Evolutionary conservation across 805 yeast species (phyloP).

Genomic region (Yamadazyma olivae): DNA sequence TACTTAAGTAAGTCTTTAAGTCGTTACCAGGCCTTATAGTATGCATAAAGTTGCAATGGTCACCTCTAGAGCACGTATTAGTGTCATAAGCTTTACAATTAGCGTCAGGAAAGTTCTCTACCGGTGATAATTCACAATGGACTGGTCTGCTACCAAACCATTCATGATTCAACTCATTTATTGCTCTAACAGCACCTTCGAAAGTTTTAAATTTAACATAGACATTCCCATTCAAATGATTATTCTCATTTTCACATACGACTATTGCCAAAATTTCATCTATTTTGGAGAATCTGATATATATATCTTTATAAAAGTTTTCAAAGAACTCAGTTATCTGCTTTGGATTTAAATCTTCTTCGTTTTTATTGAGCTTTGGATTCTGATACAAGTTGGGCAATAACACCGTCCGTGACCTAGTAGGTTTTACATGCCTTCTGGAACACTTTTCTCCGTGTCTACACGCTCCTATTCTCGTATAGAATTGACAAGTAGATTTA

Average conservation of each 20-base stretch:
- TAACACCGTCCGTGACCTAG: constrained; percentile 59
- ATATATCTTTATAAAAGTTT: constrained; percentile 68
- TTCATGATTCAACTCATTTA: constrained; percentile 61
- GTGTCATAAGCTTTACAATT: constrained; percentile 70
- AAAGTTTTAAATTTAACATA: constrained; percentile 59
- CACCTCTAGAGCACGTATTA: constrained; percentile 60
- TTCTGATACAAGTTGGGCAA: constrained; percentile 63
- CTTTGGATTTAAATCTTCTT: constrained; percentile 28
- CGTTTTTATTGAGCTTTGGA: constrained; percentile 44
- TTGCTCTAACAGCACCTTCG: constrained; percentile 59
- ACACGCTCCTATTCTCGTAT: constrained; percentile 85
- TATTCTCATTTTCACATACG: constrained; percentile 80
- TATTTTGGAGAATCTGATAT: constrained; percentile 50
- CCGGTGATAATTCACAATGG: constrained; percentile 76
- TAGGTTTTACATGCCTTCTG: constrained; percentile 66
- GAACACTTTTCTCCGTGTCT: constrained; percentile 90
- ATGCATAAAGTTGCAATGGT: constrained; percentile 86
- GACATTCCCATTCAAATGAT: constrained; percentile 84
- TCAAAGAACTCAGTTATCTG: constrained; percentile 51
- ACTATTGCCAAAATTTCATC: constrained; percentile 59
- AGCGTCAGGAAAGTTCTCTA: constrained; percentile 64
- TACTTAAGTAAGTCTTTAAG: constrained; percentile 38
- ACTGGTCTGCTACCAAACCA: constrained; percentile 85
- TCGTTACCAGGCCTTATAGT: constrained; percentile 52
- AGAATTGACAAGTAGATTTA: constrained; percentile 49